phyloP scores from a whole-genome alignment of 768 basidiomycete species.

The Exsudoporus frostii region DNA sequence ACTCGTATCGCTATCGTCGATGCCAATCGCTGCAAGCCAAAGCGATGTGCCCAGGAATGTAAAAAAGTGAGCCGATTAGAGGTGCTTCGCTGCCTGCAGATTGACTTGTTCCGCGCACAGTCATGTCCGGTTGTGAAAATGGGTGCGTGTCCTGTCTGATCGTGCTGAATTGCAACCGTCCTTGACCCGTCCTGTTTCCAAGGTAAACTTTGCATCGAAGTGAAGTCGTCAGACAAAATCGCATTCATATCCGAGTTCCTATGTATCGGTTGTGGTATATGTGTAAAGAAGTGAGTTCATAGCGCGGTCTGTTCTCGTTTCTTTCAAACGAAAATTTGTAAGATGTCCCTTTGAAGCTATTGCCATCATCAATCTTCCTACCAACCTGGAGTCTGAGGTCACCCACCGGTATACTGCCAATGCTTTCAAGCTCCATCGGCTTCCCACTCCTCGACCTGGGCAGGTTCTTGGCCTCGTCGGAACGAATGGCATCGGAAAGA shows the following conservation, averaged over 20 bases:
- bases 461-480: conserved; percentile 99
- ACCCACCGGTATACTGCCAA: conserved; percentile 99
- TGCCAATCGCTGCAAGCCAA: conserved; percentile 91
- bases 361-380: conserved; percentile 97
- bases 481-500: conserved; percentile 99
- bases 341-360: conserved; percentile 99
- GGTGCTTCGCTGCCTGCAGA: background rate
- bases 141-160: conserved; percentile 50
- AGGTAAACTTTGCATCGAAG: conserved; percentile 99
- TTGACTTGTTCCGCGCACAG: conserved; percentile 33
- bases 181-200: background rate
- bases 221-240: conserved; percentile 94
- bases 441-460: conserved; percentile 95
- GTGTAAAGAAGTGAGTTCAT: conserved; percentile 89
- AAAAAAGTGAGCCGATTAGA: conserved; percentile 65
- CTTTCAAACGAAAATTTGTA: conserved; percentile 4
- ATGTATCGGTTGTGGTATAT: conserved; percentile 99
- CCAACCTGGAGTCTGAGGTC: conserved; percentile 92
- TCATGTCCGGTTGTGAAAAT: conserved; percentile 97
- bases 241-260: conserved; percentile 98
- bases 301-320: background rate
- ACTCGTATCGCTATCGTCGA: conserved; percentile 97
- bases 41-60: conserved; percentile 96
- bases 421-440: conserved; percentile 96
- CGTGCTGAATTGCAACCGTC: background rate